These are phyloP conservation scores for Podaxis pistillaris DNA, from an alignment of 768 basidiomycete species.

Conservation along the genomic window DNA sequence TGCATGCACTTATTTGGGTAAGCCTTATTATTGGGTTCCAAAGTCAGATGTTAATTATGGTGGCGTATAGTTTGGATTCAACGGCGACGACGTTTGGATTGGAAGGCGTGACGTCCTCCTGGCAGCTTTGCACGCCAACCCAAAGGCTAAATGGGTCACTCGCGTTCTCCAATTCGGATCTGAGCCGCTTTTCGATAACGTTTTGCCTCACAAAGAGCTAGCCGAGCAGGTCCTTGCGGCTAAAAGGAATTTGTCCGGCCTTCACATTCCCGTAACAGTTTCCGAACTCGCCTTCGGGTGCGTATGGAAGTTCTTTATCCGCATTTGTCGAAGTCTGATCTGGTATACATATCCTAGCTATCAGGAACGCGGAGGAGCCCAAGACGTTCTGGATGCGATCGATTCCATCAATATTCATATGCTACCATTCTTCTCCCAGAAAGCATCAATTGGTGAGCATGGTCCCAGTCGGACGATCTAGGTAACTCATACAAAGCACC, in stretches of 20 bases:
- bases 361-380: constrained; percentile 48
- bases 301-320: constrained; percentile 17
- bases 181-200: constrained; percentile 54
- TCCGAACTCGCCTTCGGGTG: constrained; percentile 47
- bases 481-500: background rate
- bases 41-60: constrained; percentile 1
- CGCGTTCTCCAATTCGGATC: constrained; percentile 58
- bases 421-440: constrained; percentile 52
- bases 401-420: constrained; percentile 59
- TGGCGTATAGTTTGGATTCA: constrained; percentile 32
- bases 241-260: constrained; percentile 40
- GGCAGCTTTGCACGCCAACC: constrained; percentile 42
- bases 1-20: constrained; percentile 64
- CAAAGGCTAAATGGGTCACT: constrained; percentile 52
- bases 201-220: constrained; percentile 40
- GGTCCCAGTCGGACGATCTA: no score
- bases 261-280: constrained; percentile 57
- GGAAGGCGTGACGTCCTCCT: constrained; percentile 44
- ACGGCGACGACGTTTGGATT: constrained; percentile 40
- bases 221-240: constrained; percentile 43
- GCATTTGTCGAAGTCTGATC: background rate
- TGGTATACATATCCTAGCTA: constrained; percentile 17
- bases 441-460: constrained; percentile 42
- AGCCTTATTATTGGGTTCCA: constrained; percentile 14
- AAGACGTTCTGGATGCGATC: constrained; percentile 48